phyloP scores from a whole-genome alignment of 2,329 filamentous ascomycete species.

The Trichoderma sp. region DNA sequence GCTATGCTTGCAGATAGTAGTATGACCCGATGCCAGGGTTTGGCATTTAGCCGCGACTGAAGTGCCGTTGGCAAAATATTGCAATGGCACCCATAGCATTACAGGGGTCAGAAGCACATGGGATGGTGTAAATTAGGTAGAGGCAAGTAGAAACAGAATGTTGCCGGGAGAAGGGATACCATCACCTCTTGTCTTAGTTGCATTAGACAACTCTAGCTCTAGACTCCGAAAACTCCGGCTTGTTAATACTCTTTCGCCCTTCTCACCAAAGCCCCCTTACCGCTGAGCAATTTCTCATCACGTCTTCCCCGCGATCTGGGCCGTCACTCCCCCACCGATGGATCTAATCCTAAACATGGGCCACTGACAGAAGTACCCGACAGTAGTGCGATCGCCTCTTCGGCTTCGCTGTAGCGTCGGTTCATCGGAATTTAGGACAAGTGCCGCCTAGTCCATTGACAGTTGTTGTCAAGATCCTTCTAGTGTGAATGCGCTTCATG shows the following conservation, averaged over 20 bases:
- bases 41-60: constrained; percentile 8
- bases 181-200: not conserved
- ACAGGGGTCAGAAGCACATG: not conserved
- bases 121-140: not conserved
- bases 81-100: not conserved
- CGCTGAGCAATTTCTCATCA: not conserved
- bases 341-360: not conserved
- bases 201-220: not conserved
- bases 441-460: not conserved
- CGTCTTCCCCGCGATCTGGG: constrained; percentile 10
- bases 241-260: not conserved
- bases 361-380: constrained; percentile 7
- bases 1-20: not conserved
- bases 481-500: not conserved
- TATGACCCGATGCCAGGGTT: not conserved
- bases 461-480: not conserved
- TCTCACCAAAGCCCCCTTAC: not conserved
- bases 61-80: not conserved
- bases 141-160: not conserved
- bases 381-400: not conserved
- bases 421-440: not conserved
- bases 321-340: not conserved
- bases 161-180: not conserved
- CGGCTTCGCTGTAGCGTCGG: not conserved
- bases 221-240: not conserved